phyloP scores from a whole-genome alignment of 306 rosid genomes.

The Begonia fuchsioides region DNA sequence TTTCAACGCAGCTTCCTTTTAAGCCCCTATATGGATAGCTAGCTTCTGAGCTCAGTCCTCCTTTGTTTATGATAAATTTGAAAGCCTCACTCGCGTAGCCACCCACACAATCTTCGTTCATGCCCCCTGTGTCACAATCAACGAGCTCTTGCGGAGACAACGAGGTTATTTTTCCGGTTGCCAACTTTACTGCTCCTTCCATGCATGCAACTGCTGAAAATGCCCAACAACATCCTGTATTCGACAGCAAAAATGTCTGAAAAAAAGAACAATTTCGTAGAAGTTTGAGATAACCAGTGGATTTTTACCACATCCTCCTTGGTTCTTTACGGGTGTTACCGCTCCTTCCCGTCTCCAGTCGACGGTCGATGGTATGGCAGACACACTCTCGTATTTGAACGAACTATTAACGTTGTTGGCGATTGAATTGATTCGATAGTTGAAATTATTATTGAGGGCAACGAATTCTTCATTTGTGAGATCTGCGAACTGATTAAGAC shows the following conservation, averaged over 20 bases:
- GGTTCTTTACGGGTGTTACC: slow-evolving; percentile 19
- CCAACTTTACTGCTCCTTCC: slow-evolving; percentile 32
- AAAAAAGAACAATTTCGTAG: background rate
- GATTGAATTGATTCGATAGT: background rate
- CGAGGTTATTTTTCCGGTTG: slow-evolving; percentile 16
- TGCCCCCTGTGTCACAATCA: slow-evolving; percentile 3
- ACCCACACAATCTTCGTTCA: slow-evolving; percentile 4
- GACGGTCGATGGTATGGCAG: slow-evolving; percentile 5
- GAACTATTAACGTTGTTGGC: background rate
- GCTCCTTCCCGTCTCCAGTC: slow-evolving; percentile 28
- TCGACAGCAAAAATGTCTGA: too few relatives aligned
- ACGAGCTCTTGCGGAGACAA: slow-evolving; percentile 29
- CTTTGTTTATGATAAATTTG: background rate
- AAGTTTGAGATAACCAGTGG: too few relatives aligned
- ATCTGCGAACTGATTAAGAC: slow-evolving; percentile 22
- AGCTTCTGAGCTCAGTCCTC: background rate
- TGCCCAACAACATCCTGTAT: slow-evolving; percentile 41
- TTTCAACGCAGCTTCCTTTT: slow-evolving; percentile 1
- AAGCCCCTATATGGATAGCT: slow-evolving; percentile 1
- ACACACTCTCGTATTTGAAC: slow-evolving; percentile 8
- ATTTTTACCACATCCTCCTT: slow-evolving; percentile 21
- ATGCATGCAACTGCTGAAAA: slow-evolving; percentile 32
- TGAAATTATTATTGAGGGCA: slow-evolving; percentile 18
- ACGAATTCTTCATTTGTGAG: slow-evolving; percentile 25
- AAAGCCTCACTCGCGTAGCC: slow-evolving; percentile 5